Evolutionary conservation across 1,284 basidiomycete species (phyloP).

Genomic region (Sporisorium iseilematis-ciliati): DNA sequence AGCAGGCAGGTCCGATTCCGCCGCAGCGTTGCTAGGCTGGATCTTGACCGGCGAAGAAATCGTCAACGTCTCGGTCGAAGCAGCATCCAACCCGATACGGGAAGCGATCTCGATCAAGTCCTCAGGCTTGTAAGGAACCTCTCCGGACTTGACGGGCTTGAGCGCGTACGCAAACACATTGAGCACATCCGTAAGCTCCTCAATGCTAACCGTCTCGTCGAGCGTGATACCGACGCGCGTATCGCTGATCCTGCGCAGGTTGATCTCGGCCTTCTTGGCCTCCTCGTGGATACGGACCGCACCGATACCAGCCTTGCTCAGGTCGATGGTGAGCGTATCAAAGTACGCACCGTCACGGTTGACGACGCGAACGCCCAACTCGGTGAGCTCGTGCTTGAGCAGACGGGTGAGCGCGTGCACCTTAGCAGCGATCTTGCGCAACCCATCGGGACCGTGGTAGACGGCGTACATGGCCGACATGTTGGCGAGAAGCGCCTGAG

Average conservation of each 20-base stretch:
- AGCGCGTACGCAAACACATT: slow-evolving; percentile 80
- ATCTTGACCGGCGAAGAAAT: slow-evolving; percentile 46
- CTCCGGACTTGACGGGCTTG: slow-evolving; percentile 69
- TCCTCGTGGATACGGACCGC: slow-evolving; percentile 80
- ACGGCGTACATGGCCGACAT: slow-evolving; percentile 75
- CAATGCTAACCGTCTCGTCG: slow-evolving; percentile 84
- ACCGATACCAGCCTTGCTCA: slow-evolving; percentile 75
- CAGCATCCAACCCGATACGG: slow-evolving; percentile 51
- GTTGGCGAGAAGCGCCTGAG: slow-evolving; percentile 68
- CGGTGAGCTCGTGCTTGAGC: slow-evolving; percentile 79
- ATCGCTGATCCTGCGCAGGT: slow-evolving; percentile 84
- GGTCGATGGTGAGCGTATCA: slow-evolving; percentile 91
- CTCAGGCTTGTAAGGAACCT: slow-evolving; percentile 61
- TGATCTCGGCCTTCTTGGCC: slow-evolving; percentile 80
- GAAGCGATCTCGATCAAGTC: slow-evolving; percentile 55
- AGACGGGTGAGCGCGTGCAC: slow-evolving; percentile 89
- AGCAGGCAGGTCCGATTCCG: slow-evolving; percentile 44
- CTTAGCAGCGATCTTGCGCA: slow-evolving; percentile 86
- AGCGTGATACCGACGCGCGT: slow-evolving; percentile 86
- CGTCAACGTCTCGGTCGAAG: slow-evolving; percentile 51
- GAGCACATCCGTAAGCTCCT: slow-evolving; percentile 78
- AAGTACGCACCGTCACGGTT: slow-evolving; percentile 79
- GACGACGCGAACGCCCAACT: slow-evolving; percentile 77
- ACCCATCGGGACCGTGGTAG: slow-evolving; percentile 91
- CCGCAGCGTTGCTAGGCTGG: slow-evolving; percentile 23